Base-by-base conservation (phyloP, 2,329 filamentous ascomycete species). In the Colletotrichum echinochloae region DNA sequence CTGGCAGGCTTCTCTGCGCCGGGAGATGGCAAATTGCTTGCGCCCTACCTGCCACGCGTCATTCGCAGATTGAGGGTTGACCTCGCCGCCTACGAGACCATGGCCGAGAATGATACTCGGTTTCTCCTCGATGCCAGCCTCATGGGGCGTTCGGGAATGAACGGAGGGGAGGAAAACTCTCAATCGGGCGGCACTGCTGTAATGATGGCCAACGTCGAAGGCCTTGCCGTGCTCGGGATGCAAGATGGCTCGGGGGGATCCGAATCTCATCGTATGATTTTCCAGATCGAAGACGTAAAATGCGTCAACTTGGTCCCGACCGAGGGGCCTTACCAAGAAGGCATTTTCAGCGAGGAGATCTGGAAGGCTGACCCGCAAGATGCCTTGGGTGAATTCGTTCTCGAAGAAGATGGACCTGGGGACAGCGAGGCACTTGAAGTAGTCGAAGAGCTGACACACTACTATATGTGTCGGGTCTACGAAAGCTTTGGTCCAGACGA, bases 1-100 rank as follows among this genome's bases (percentile, higher is more conserved):
- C 73, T 82, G 5, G 70, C 76, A 1, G 79, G 79, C 1, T 77
- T 74, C 59, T 74, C 75, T 20, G 76, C 72, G 35, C 81, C 81
- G 0, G 76, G 75, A 2, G 78, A 80, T 52, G 78, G 76, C 1
- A 72, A 73, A 7, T 72, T 83, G 8, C 77, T 76, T 73, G 65
- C 76, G 14, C 60, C 60, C 16, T 62, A 54, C 33, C n/a, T 62
- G 8, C 60, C 60, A 30, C 46, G 48, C 7, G 44, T 7, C 8
- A 62, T 62, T 30, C 12, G 60, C 7, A 52, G 30, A 11, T n/a
- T 62, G 28, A n/a, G 60, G 20, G 23, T 62, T 3, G 12, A 62
- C 12, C 46, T 62, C 12, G n/a, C 33, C 8, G 48, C 60, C 1
- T 62, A 62, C 26, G n/a, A 44, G 14, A 12, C 46, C 3, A 12